Evolutionary conservation across 2,329 filamentous ascomycete genomes (phyloP).

Genomic region (Talaromyces sp.): DNA sequence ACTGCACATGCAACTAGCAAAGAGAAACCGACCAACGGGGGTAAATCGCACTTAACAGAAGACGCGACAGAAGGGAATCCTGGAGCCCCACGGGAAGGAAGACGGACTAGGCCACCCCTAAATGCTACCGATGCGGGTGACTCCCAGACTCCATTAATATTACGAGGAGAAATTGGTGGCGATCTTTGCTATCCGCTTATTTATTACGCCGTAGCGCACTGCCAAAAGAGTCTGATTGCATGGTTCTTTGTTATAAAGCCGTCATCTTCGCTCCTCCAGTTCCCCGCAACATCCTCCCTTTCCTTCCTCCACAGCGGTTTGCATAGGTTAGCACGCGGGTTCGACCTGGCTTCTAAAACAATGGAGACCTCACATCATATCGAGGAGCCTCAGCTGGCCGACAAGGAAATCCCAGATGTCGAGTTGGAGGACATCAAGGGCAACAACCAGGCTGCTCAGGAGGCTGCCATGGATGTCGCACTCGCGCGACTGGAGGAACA

Average conservation of each 20-base stretch:
- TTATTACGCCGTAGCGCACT: not conserved
- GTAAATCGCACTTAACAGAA: not conserved
- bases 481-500: conserved; percentile 24
- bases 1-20: not conserved
- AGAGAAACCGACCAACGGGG: not conserved
- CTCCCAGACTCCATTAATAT: not conserved
- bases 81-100: not conserved
- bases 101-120: not conserved
- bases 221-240: not conserved
- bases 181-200: not conserved
- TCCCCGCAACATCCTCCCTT: not conserved
- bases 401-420: conserved; percentile 19
- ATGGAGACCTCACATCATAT: conserved; percentile 19
- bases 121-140: not conserved
- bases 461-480: conserved; percentile 28
- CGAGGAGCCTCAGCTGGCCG: conserved; percentile 18
- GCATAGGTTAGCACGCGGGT: not conserved
- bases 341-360: not conserved
- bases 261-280: not conserved
- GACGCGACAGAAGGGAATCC: not conserved
- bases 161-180: not conserved
- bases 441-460: conserved; percentile 17
- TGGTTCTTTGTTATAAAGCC: not conserved
- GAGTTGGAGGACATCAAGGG: conserved; percentile 22
- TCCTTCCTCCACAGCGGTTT: not conserved